Base-by-base conservation (phyloP, 257 asterid species). In the Lavandula angustifolia region DNA sequence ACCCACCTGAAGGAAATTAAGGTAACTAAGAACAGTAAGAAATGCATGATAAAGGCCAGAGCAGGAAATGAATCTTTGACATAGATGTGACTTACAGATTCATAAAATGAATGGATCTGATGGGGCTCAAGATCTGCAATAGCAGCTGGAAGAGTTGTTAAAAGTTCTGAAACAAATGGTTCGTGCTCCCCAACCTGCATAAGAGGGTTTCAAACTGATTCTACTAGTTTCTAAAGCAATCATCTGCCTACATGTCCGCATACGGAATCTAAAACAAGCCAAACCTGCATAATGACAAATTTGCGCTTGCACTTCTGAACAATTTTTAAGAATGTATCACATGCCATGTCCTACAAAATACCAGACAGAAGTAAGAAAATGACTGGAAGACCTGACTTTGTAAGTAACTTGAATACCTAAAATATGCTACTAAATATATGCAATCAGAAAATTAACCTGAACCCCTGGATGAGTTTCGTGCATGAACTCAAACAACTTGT, bases 391-490 rank as follows among this genome's bases (percentile, higher is more conserved):
- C 22, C 29, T 35, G 48, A 47, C 16, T 40, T 6, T 13, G 5
- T 42, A 17, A 9, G 48, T 38, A 3, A 76, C 17, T 35, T 31
- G 35, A 61, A 47, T 50, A 12, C 62, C 29, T 35, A 41, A 57
- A 54, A 9, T 40, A 31, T 16, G 22, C 8, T 46, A 43, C 53
- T 54, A 34, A 11, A 58, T 60, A 41, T 22, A 54, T 65, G 69
- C 17, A 69, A 32, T 34, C 35, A 6, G 13, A 47, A 7, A 66
- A 53, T 56, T 31, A 77, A 94, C 99, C 99, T 94, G 99, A 80
- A 94, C 99, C 75, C 99, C 99, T 46, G 98, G 99, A 79, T 94
- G 99, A 4, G 89, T 90, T 84, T 94, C 99, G 7, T 94, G 97
- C 99, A 94, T 90, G 82, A 94, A 94, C 78, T 94, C 99, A 75